A percentile compares a stretch with the other conserved stretches of the same genome.
phyloP scores from a whole-genome alignment of 139 green algal genomes.

The Chlorella sp. region DNA sequence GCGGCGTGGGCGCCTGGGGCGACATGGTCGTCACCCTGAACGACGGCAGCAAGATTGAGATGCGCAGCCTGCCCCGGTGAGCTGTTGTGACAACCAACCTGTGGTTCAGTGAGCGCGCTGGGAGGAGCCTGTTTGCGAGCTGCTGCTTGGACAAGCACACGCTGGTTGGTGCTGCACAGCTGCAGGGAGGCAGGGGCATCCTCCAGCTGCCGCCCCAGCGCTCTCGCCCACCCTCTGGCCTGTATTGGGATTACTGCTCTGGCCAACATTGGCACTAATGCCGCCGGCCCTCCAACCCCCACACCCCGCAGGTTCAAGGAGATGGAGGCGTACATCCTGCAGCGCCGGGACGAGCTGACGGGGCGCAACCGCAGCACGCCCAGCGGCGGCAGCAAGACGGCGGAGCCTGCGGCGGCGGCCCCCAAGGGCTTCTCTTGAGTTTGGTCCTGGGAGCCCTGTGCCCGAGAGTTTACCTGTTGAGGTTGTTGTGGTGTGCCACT shows the following conservation, averaged over 20 bases:
- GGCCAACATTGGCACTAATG: no score
- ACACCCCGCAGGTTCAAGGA: conserved; percentile 70
- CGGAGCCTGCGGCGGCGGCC: not conserved
- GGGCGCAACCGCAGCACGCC: not conserved
- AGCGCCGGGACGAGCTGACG: conserved; percentile 56
- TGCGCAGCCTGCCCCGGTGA: conserved; percentile 80
- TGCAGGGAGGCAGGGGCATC: no score
- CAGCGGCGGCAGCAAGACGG: not conserved
- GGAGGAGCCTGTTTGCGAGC: no score
- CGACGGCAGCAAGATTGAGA: conserved; percentile 83
- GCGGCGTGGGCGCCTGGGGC: conserved; percentile 86
- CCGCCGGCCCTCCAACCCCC: no score
- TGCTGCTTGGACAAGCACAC: no score
- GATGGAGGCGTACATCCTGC: conserved; percentile 84
- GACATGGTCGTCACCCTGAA: conserved; percentile 91
- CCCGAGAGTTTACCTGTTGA: not conserved
- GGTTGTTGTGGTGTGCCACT: not conserved
- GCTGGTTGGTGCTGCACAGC: no score
- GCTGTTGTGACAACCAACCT: not conserved
- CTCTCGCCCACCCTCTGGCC: no score
- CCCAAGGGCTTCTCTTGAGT: conserved; percentile 24
- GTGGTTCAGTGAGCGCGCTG: no score
- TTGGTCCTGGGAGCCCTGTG: not conserved
- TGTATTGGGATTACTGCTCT: no score
- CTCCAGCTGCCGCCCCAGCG: no score